A percentile compares a stretch with the other conserved stretches of the same genome.
phyloP scores from a whole-genome alignment of 2,329 filamentous ascomycete species.

The Chaetomium sp. region DNA sequence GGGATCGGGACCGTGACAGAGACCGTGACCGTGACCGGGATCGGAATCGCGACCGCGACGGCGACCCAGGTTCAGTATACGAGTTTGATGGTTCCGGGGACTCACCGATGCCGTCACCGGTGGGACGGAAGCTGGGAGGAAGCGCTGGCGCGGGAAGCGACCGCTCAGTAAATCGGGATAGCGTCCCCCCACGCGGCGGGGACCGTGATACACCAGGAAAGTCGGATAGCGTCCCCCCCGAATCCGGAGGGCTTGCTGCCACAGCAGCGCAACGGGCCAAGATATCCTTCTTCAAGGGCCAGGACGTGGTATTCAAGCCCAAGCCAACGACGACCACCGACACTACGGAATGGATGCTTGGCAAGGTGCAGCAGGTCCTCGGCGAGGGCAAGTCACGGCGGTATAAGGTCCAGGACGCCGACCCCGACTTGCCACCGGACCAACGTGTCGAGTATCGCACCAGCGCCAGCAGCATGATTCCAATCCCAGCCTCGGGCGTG shows the following conservation, averaged over 20 bases:
- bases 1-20: conserved; percentile 37
- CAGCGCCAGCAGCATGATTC: conserved; percentile 73
- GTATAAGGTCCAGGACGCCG: conserved; percentile 79
- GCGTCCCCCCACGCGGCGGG: conserved; percentile 42
- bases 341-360: conserved; percentile 70
- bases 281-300: conserved; percentile 61
- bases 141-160: conserved; percentile 40
- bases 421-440: conserved; percentile 67
- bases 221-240: conserved; percentile 58
- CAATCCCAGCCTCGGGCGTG: conserved; percentile 63
- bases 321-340: conserved; percentile 52
- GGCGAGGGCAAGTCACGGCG: conserved; percentile 76
- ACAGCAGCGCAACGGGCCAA: conserved; percentile 51
- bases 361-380: conserved; percentile 73
- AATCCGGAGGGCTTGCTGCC: conserved; percentile 36
- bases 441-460: conserved; percentile 69
- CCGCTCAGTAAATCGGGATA: conserved; percentile 40
- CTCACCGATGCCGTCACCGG: conserved; percentile 47
- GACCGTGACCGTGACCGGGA: conserved; percentile 29
- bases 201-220: conserved; percentile 59
- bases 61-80: conserved; percentile 44
- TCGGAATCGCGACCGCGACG: conserved; percentile 1
- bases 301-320: conserved; percentile 67
- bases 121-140: conserved; percentile 43
- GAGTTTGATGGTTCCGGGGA: conserved; percentile 49